Evolutionary conservation across 2,329 filamentous ascomycete genomes (phyloP), one percentile per base, ranked within the genome.

Genomic region (Teratosphaeria zuluensis): DNA sequence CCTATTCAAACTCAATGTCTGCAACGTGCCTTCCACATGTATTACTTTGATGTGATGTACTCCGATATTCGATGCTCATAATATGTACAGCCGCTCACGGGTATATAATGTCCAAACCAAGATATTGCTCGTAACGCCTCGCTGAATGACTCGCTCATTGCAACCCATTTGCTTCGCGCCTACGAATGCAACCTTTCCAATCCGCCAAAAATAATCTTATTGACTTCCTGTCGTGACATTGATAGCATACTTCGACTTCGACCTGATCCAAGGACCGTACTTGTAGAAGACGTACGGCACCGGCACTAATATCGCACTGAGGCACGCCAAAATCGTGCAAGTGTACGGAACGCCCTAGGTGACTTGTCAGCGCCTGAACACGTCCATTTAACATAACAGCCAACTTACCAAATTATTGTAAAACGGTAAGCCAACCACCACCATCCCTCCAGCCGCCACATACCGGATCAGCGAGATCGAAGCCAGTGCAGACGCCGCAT

Each of bases 401-500:
- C 24, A 28, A 31, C 52, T 53, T 19, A 53, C 52, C 59, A 53
- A 31, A 14, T 53, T 32, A 16, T 68, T 58, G 58, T 75, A 76
- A 57, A 75, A 74, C 0, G 74, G 75, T 2, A 75, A 70, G 2
- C 67, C 66, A 2, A 72, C 73, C 1, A 75, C 65, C 1, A 70
- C 70, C 73, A 76, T 76, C 2, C 67, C 74, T 6, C 75, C 75
- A 6, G 74, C 71, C 9, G 70, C 73, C 6, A 76, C 58, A 53
- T 77, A 77, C 14, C 75, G 63, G 12, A 75, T 71, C 31, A 77
- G 59, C 9, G 75, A 73, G 8, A 75, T 66, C 12, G 68, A 72
- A 0, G 76, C 75, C 30, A 81, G 68, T 0, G 78, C 80, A 3
- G 72, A 76, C 1, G 79, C 81, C 0, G 80, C 76, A 61, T 81